A percentile compares a stretch with the other conserved stretches of the same genome.
Conservation (phyloP, 2,329 filamentous ascomycete species). For the Cordyceps militaris region DNA sequence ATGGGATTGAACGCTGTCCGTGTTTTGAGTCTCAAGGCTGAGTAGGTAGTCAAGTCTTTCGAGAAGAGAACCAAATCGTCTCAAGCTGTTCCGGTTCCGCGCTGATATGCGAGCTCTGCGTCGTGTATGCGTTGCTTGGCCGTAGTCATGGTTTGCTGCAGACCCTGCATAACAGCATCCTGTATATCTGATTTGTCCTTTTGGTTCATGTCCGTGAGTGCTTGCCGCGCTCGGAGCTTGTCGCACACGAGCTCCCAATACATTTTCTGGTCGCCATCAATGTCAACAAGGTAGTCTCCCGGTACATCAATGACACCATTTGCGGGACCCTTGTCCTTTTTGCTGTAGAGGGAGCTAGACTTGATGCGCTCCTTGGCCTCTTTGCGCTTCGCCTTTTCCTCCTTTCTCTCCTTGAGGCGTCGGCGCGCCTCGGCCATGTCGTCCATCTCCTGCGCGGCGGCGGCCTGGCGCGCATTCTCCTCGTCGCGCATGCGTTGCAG, state of each 20-base stretch:
- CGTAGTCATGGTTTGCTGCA: conserved; percentile 23
- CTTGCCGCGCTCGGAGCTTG: conserved; percentile 34
- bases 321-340: conserved; percentile 21
- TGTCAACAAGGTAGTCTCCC: conserved; percentile 27
- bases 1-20: conserved; percentile 54
- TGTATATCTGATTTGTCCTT: conserved; percentile 19
- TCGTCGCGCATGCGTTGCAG: conserved; percentile 31
- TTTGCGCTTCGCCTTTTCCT: conserved; percentile 32
- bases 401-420: conserved; percentile 33
- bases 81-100: conserved; percentile 19
- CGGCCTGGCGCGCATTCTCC: conserved; percentile 28
- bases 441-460: conserved; percentile 33
- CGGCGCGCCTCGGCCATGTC: conserved; percentile 31
- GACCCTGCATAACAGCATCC: conserved; percentile 18
- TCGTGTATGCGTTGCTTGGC: conserved; percentile 30
- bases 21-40: conserved; percentile 34
- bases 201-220: conserved; percentile 26
- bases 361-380: conserved; percentile 31
- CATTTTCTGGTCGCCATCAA: conserved; percentile 24
- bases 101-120: conserved; percentile 30
- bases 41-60: conserved; percentile 5
- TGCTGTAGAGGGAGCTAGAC: conserved; percentile 17
- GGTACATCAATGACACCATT: conserved; percentile 31
- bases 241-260: conserved; percentile 37
- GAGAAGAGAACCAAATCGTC: conserved; percentile 6